Conservation (phyloP, 2,329 filamentous ascomycete genomes). For the Paraphaeosphaeria sporulosa region DNA sequence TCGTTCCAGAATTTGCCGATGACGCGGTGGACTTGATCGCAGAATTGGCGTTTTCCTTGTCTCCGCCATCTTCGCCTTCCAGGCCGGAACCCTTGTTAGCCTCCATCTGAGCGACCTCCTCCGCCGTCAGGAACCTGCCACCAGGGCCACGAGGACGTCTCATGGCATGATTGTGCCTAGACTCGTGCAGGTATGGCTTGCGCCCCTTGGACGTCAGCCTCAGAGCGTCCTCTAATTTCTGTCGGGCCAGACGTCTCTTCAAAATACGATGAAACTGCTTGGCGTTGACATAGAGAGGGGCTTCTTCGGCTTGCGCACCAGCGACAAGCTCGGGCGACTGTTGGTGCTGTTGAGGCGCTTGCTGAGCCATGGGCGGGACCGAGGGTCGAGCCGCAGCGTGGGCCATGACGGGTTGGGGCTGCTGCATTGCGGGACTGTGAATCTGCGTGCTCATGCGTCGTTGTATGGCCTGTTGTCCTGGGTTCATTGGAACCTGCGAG, state of each 20-base stretch:
- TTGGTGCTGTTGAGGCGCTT: constrained; percentile 71
- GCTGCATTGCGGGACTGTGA: constrained; percentile 63
- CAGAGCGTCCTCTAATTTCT: constrained; percentile 91
- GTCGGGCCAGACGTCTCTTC: constrained; percentile 90
- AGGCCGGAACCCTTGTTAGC: constrained; percentile 36
- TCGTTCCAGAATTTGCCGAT: constrained; percentile 29
- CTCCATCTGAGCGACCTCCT: constrained; percentile 92
- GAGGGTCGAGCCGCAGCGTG: constrained; percentile 66
- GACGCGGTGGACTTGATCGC: constrained; percentile 34
- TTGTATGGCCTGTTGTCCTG: constrained; percentile 44
- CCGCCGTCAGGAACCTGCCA: constrained; percentile 93
- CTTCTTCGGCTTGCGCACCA: constrained; percentile 76
- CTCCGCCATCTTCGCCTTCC: constrained; percentile 41
- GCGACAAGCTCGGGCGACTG: constrained; percentile 83
- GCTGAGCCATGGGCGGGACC: constrained; percentile 58
- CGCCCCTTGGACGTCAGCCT: constrained; percentile 92
- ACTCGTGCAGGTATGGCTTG: constrained; percentile 97
- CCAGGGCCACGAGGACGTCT: constrained; percentile 90
- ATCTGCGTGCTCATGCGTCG: constrained; percentile 53
- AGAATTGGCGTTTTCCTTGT: constrained; percentile 50
- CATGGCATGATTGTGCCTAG: constrained; percentile 98
- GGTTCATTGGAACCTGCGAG: constrained; percentile 50
- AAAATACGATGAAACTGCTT: constrained; percentile 98
- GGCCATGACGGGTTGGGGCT: constrained; percentile 77
- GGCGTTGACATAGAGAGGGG: constrained; percentile 95